Base-by-base conservation (phyloP, 345 rosid species). In the Euclidium syriacum region DNA sequence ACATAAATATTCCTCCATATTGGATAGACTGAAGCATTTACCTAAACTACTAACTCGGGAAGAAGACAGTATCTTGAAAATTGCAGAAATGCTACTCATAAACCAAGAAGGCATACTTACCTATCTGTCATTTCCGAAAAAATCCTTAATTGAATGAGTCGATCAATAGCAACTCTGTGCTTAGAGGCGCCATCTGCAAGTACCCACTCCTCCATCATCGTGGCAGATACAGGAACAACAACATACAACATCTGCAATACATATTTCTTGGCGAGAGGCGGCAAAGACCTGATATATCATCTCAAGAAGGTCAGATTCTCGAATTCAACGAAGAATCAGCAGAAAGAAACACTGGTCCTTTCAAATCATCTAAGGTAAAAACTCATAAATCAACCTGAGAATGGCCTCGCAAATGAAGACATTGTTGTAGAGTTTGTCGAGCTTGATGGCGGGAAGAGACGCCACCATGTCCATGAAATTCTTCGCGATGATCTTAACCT, bases 401-500 rank as follows among this genome's bases (percentile, higher is more conserved):
- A 90, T 90, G 64, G 99, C 99, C 54, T 94, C 90, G 61, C 95
- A 90, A 29, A 94, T 90, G 79, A 85, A 90, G 10, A 84, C 78
- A 56, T 85, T 92, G 67, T 84, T 65, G 73, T 87, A 92, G 35
- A 92, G 94, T 53, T 62, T 72, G 39, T 87, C 88, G 41, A 92
- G 98, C 80, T 89, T 90, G 70, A 85, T 81, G 70, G 91, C 84
- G 0, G 96, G 86, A 62, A 92, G 62, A 27, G 96, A 77, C 12
- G 97, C 89, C 79, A 92, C 98, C 98, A 92, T 92, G 77, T 86
- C 96, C 98, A 89, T 89, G 72, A 89, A 92, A 74, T 82, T 86
- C 81, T 81, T 92, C 1, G 95, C 90, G 20, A 86, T 85, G 25
- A 92, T 86, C 83, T 76, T 88, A 55, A 92, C 94, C 36, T 86